Base-by-base conservation (phyloP, 2,329 filamentous ascomycete genomes). In the Escovopsis sp. region DNA sequence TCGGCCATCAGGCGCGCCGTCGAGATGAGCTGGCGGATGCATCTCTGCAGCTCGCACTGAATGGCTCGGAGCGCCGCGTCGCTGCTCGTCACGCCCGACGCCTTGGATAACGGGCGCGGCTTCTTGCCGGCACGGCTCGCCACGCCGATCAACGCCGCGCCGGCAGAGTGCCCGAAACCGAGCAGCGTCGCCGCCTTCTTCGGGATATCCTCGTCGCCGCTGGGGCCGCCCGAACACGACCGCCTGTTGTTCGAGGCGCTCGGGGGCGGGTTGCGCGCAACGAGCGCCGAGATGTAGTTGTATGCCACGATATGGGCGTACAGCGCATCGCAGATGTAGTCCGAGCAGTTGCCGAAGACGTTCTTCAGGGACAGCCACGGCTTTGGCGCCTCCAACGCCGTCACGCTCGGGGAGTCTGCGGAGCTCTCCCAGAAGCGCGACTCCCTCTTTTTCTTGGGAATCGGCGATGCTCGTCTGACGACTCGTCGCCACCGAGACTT, bases 291-390 rank as follows among this genome's bases (percentile, higher is more conserved):
- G 39, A 77, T 59, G 57, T 77, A 77, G 54, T 76, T 77, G 55
- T 72, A 76, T 0, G 70, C 72, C 4, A 77, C 56, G 8, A 77
- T 60, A 49, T 78, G 72, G 0, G 73, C 73, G 50, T 76, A 77
- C 6, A 78, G 55, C 0, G 72, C 70, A 40, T 77, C 71, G 50
- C 72, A 75, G 6, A 76, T 64, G 48, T 71, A 68, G 46, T 74
- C 69, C 2, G 68, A 67, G 16, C 66, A 72, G 3, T 56, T 50
- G 1, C 68, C 65, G 51, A 78, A 76, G 39, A 77, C 65, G 41
- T 65, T 66, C 45, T 66, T 64, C 43, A 78, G 60, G 1, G 65
- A 52, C 4, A 51, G 50, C 68, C 68, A 71, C 2, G 63, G 60
- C 14, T 56, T 56, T 36, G 55, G 49, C 3, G 50, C 33, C 11